Evolutionary conservation across 768 basidiomycete genomes (phyloP).

Genomic region (Naganishia antarctica): DNA sequence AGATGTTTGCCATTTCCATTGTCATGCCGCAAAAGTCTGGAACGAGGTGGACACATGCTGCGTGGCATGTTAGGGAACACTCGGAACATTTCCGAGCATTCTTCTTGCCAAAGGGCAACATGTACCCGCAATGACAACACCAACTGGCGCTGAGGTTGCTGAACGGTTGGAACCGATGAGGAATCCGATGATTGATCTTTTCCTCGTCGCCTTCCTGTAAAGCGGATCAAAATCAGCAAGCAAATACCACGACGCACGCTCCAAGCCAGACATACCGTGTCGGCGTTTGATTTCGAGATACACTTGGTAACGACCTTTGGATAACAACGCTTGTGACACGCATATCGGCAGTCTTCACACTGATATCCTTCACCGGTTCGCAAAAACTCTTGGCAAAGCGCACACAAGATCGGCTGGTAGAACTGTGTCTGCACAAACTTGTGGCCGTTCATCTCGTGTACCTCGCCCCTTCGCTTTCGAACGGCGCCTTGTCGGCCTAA

Average conservation of each 20-base stretch:
- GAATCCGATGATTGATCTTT: conserved; percentile 98
- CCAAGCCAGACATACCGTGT: conserved; percentile 58
- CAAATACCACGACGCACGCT: not conserved
- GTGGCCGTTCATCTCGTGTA: conserved; percentile 99
- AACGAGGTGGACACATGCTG: conserved; percentile 93
- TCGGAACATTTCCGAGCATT: conserved; percentile 93
- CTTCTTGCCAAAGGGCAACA: conserved; percentile 93
- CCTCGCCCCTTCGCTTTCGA: conserved; percentile 94
- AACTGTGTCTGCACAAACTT: conserved; percentile 96
- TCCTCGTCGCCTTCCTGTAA: conserved; percentile 88
- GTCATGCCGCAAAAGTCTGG: conserved; percentile 99
- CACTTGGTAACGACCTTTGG: conserved; percentile 99
- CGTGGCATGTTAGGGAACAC: conserved; percentile 94
- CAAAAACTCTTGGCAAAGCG: conserved; percentile 94
- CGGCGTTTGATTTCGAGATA: conserved; percentile 92
- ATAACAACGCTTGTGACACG: conserved; percentile 98
- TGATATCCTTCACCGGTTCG: conserved; percentile 97
- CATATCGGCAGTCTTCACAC: conserved; percentile 98
- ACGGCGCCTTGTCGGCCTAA: conserved; percentile 97
- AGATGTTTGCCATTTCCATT: conserved; percentile 95
- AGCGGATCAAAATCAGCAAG: not conserved
- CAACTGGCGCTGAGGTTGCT: conserved; percentile 97
- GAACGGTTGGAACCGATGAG: conserved; percentile 93
- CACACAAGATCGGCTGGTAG: conserved; percentile 97
- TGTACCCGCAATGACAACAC: conserved; percentile 99